A percentile compares a stretch with the other conserved stretches of the same genome.
These are phyloP conservation scores for Kluyveromyces starmeri DNA, from an alignment of 805 yeast genomes.

Conservation along the genomic window DNA sequence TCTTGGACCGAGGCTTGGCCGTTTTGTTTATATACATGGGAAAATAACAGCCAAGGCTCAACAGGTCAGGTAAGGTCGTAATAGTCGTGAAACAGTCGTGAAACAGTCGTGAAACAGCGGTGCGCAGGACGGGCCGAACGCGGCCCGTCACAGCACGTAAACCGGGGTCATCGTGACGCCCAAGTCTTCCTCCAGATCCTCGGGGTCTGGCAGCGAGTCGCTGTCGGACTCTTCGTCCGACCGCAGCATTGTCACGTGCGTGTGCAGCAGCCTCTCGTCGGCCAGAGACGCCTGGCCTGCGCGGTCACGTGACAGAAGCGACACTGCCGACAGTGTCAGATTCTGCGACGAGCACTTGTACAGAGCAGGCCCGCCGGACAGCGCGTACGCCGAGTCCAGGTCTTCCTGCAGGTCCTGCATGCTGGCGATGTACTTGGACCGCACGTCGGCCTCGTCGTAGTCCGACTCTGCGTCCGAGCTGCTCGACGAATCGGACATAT, in stretches of 20 bases:
- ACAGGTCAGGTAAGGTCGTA: too few species aligned
- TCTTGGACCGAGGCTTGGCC: too few species aligned
- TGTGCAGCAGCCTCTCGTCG: background rate
- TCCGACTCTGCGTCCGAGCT: slow-evolving; percentile 1
- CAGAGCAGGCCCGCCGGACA: slow-evolving; percentile 1
- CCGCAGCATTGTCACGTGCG: background rate
- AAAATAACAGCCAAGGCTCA: too few species aligned
- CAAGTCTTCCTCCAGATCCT: slow-evolving; percentile 10
- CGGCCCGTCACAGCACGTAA: slow-evolving; percentile 3
- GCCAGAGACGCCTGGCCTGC: background rate
- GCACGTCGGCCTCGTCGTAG: background rate
- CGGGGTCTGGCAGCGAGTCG: too few species aligned
- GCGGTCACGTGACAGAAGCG: background rate
- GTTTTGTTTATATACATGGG: too few species aligned
- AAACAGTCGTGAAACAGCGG: too few species aligned
- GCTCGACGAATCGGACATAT: background rate
- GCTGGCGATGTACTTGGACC: background rate
- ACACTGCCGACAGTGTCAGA: background rate
- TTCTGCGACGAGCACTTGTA: slow-evolving; percentile 4
- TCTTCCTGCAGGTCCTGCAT: slow-evolving; percentile 3
- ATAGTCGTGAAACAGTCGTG: too few species aligned
- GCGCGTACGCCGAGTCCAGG: slow-evolving; percentile 2
- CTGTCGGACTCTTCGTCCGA: slow-evolving; percentile 6
- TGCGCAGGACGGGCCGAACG: background rate
- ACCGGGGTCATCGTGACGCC: slow-evolving; percentile 3